phyloP scores from a whole-genome alignment of 2,329 filamentous ascomycete species.

The Teratosphaeriaceae sp. region DNA sequence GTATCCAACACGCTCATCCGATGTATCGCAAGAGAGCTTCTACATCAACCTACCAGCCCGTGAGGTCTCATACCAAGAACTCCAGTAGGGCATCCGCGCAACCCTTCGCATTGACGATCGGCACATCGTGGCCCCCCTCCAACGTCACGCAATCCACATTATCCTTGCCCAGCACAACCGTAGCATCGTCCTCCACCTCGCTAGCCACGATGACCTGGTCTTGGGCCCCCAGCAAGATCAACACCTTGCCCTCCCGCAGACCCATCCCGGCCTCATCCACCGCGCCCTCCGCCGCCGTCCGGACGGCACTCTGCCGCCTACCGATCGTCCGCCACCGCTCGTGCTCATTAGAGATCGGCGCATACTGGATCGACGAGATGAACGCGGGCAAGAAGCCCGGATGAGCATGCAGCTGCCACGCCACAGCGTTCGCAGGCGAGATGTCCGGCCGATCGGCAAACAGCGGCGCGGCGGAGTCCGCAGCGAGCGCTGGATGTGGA shows the following conservation, averaged over 20 bases:
- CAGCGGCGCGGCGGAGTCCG: slow-evolving; percentile 31
- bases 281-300: slow-evolving; percentile 14
- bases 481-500: slow-evolving; percentile 13
- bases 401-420: slow-evolving; percentile 64
- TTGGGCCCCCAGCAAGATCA: slow-evolving; percentile 58
- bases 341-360: slow-evolving; percentile 60
- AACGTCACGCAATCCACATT: slow-evolving; percentile 53
- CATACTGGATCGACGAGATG: slow-evolving; percentile 62
- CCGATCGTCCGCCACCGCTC: slow-evolving; percentile 56
- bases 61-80: no score
- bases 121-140: slow-evolving; percentile 63
- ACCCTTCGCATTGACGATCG: slow-evolving; percentile 53
- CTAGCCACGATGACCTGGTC: slow-evolving; percentile 62
- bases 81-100: slow-evolving; percentile 49
- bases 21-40: no score
- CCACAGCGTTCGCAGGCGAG: slow-evolving; percentile 56
- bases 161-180: slow-evolving; percentile 47
- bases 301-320: slow-evolving; percentile 36
- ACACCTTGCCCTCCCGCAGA: slow-evolving; percentile 45
- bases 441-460: slow-evolving; percentile 46
- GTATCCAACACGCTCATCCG: no score
- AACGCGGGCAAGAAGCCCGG: slow-evolving; percentile 63
- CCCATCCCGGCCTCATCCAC: no score
- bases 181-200: slow-evolving; percentile 58
- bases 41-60: no score